phyloP scores from a whole-genome alignment of 805 yeast species.

The Debaryomyces hansenii region DNA sequence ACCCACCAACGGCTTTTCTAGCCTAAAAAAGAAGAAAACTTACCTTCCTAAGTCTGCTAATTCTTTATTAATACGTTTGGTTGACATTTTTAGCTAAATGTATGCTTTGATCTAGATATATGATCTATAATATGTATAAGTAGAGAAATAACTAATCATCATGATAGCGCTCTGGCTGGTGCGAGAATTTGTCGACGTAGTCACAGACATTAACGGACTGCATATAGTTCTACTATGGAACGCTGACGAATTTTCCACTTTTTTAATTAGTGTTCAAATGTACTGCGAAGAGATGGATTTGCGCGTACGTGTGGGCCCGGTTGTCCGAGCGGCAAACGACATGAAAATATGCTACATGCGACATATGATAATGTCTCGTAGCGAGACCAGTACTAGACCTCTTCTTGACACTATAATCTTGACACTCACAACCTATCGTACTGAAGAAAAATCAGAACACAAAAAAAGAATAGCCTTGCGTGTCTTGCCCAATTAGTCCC shows the following conservation, averaged over 20 bases:
- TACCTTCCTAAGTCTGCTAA: conserved; percentile 91
- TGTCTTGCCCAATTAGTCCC: too few species aligned
- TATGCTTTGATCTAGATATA: not conserved
- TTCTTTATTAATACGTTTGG: conserved; percentile 95
- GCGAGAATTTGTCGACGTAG: not conserved
- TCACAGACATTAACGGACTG: not conserved
- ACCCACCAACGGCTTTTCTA: not conserved
- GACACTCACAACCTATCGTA: too few species aligned
- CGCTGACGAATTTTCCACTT: not conserved
- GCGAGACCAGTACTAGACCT: too few species aligned
- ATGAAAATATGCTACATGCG: too few species aligned
- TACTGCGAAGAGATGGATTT: not conserved
- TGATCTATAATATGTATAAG: too few species aligned
- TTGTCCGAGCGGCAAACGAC: too few species aligned
- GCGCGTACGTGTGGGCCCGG: not conserved
- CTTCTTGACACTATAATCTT: too few species aligned
- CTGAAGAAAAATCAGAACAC: too few species aligned
- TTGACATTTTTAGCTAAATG: conserved; percentile 59
- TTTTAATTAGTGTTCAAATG: not conserved
- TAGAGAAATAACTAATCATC: not conserved
- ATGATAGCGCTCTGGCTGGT: not conserved
- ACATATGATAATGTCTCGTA: too few species aligned
- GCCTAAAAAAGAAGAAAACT: conserved; percentile 31
- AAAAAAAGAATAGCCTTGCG: too few species aligned
- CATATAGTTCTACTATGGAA: not conserved